Evolutionary conservation across 768 basidiomycete species (phyloP).

Genomic region (Agaricus bisporus): DNA sequence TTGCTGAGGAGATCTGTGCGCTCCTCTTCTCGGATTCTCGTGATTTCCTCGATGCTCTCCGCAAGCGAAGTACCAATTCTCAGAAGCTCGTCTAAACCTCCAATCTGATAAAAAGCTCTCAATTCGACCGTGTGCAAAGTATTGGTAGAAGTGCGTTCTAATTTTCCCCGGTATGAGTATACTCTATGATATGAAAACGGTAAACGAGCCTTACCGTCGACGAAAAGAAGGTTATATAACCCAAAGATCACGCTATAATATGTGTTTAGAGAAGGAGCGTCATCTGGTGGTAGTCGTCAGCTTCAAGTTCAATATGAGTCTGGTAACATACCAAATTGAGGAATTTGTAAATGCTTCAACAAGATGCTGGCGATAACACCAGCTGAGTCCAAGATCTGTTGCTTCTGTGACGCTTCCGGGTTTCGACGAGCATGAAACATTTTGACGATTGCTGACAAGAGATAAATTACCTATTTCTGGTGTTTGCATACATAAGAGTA

Average conservation of each 20-base stretch:
- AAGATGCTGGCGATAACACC: conserved; percentile 66
- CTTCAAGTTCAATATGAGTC: neutral
- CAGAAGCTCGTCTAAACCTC: conserved; percentile 68
- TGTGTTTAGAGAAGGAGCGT: conserved; percentile 30
- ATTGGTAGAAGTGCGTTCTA: conserved; percentile 72
- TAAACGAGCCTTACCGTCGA: conserved; percentile 35
- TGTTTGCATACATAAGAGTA: neutral
- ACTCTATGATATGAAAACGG: conserved; percentile 2
- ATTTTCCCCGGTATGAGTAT: conserved; percentile 9
- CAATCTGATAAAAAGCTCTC: conserved; percentile 60
- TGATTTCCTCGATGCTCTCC: conserved; percentile 48
- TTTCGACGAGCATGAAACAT: conserved; percentile 79
- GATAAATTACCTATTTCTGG: neutral
- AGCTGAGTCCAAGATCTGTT: conserved; percentile 70
- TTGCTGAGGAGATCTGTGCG: conserved; percentile 53
- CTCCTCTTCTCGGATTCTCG: conserved; percentile 44
- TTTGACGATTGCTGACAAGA: conserved; percentile 67
- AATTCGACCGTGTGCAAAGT: conserved; percentile 82
- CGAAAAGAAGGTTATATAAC: conserved; percentile 36
- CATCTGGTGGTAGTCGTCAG: conserved; percentile 14
- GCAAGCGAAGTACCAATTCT: conserved; percentile 50
- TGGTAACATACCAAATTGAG: conserved; percentile 43
- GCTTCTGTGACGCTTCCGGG: conserved; percentile 67
- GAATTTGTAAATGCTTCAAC: conserved; percentile 57
- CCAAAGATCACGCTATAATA: conserved; percentile 45